These are phyloP conservation scores for Chenopodium berlandieri DNA, from an alignment of 148 eudicot species.

Conservation along the genomic window DNA sequence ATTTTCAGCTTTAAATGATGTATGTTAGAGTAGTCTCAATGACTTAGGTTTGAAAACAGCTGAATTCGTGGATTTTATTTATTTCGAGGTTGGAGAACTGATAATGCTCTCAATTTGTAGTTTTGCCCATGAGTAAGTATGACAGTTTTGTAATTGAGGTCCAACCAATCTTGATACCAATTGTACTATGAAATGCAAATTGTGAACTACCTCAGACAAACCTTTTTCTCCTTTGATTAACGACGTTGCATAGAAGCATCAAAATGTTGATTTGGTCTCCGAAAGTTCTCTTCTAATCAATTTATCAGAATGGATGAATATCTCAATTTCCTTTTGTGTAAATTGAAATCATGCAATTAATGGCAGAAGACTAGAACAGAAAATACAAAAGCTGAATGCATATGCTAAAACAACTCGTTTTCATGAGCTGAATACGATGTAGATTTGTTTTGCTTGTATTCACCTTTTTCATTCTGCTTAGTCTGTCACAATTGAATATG, in stretches of 20 bases:
- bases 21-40: not conserved
- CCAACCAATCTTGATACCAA: not conserved
- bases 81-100: not conserved
- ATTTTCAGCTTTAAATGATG: no score
- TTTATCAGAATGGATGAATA: not conserved
- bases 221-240: not conserved
- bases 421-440: not conserved
- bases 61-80: not conserved
- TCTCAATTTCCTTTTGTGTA: not conserved
- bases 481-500: not conserved
- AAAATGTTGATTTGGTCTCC: not conserved
- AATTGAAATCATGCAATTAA: not conserved
- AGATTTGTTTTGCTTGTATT: not conserved
- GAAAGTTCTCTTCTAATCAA: not conserved
- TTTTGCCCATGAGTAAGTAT: not conserved
- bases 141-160: not conserved
- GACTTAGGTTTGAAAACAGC: slow-evolving; percentile 3
- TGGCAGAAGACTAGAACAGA: not conserved
- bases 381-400: not conserved
- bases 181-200: not conserved
- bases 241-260: not conserved
- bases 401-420: not conserved
- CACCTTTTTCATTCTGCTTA: not conserved
- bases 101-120: not conserved
- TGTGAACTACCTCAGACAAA: not conserved